Conservation (phyloP, 1,139 yeast genomes). For the Magnusiomyces paraingens region DNA sequence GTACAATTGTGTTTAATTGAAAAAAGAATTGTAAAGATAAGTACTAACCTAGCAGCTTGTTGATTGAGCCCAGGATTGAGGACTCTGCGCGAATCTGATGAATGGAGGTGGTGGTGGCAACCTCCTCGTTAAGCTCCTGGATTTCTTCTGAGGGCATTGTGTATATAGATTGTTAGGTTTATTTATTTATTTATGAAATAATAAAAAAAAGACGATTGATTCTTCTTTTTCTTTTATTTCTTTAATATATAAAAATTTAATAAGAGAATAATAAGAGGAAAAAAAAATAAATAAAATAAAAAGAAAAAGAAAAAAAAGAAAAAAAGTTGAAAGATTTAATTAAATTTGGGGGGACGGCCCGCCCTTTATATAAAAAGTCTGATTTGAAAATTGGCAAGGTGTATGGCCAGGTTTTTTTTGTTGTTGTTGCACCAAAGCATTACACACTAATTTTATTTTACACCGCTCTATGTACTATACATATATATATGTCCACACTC, state of each 20-base stretch:
- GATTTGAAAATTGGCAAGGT: too few species aligned
- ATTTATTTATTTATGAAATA: background rate
- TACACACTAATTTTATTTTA: too few species aligned
- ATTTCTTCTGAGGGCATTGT: slow-evolving; percentile 1
- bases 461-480: too few species aligned
- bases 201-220: background rate
- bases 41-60: slow-evolving; percentile 33
- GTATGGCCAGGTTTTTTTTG: too few species aligned
- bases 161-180: background rate
- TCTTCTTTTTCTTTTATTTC: background rate
- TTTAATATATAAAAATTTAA: too few species aligned
- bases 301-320: background rate
- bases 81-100: slow-evolving; percentile 35
- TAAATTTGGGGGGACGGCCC: background rate
- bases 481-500: too few species aligned
- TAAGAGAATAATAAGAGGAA: too few species aligned
- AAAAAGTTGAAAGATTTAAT: background rate
- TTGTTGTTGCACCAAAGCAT: too few species aligned
- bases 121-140: slow-evolving; percentile 12
- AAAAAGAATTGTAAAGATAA: background rate
- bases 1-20: background rate
- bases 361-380: background rate
- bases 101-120: slow-evolving; percentile 15
- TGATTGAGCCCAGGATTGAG: slow-evolving; percentile 36
- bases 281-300: background rate